phyloP scores from a whole-genome alignment of 2,329 filamentous ascomycete species.

The Tolypocladium paradoxum region DNA sequence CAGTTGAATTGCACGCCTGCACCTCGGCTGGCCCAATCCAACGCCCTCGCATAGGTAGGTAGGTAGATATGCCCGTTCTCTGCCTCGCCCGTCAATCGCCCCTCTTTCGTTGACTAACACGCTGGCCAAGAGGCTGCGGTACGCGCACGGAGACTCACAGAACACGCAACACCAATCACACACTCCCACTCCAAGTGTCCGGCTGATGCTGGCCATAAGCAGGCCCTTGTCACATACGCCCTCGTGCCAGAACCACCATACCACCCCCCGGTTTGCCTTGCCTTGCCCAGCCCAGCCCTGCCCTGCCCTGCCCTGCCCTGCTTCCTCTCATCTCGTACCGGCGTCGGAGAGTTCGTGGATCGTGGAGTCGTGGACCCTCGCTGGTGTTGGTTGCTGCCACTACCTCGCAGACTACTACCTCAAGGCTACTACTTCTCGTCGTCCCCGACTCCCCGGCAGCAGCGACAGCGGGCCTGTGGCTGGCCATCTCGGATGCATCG shows the following conservation, averaged over 20 bases:
- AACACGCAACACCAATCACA: neutral
- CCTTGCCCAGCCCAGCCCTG: too few relatives aligned
- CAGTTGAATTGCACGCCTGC: neutral
- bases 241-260: neutral
- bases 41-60: neutral
- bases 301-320: too few relatives aligned
- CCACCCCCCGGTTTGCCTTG: neutral
- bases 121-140: too few relatives aligned
- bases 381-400: neutral
- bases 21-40: neutral
- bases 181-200: neutral
- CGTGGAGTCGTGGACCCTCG: too few relatives aligned
- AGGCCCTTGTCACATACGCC: neutral
- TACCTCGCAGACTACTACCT: neutral
- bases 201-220: neutral
- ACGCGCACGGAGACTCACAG: neutral
- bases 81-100: neutral
- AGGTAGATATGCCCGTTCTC: too few relatives aligned
- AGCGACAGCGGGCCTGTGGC: neutral
- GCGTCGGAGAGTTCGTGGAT: too few relatives aligned
- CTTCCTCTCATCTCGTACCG: too few relatives aligned
- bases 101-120: neutral
- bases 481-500: slow-evolving; percentile 1
- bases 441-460: neutral
- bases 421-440: neutral